These are phyloP conservation scores for Lachnellula arida DNA, from an alignment of 2,329 filamentous ascomycete species.

Conservation along the genomic window DNA sequence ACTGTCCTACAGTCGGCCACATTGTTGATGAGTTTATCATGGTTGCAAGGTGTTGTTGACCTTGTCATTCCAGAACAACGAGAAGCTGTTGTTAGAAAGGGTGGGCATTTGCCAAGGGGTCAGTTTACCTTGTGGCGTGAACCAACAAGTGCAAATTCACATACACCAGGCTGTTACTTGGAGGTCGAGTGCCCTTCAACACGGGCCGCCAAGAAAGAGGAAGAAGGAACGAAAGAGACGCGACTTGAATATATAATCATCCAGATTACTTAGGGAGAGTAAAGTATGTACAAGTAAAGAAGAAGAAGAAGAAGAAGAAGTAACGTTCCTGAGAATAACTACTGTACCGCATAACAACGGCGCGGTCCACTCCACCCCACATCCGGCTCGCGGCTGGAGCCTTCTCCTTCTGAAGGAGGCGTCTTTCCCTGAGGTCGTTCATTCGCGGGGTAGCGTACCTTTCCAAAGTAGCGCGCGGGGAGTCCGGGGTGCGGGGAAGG, in stretches of 20 bases:
- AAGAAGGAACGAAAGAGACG: not conserved
- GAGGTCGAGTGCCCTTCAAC: not conserved
- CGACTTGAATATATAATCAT: not conserved
- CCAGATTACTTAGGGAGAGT: too few species aligned
- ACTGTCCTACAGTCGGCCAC: conserved; percentile 22
- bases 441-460: not conserved
- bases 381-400: not conserved
- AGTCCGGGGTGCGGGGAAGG: not conserved
- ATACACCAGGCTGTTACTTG: not conserved
- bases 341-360: too few species aligned
- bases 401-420: not conserved
- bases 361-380: too few species aligned
- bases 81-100: not conserved
- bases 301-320: too few species aligned
- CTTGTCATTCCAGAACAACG: conserved; percentile 2
- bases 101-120: conserved; percentile 4
- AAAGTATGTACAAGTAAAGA: not conserved
- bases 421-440: not conserved
- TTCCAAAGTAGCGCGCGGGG: too few species aligned
- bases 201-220: not conserved
- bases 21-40: conserved; percentile 26
- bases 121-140: not conserved
- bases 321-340: too few species aligned
- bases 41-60: conserved; percentile 6
- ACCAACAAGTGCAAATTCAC: not conserved